Evolutionary conservation across 768 basidiomycete genomes (phyloP), one percentile per base, ranked within the genome.

Genomic region (Hygrocybe punicea): DNA sequence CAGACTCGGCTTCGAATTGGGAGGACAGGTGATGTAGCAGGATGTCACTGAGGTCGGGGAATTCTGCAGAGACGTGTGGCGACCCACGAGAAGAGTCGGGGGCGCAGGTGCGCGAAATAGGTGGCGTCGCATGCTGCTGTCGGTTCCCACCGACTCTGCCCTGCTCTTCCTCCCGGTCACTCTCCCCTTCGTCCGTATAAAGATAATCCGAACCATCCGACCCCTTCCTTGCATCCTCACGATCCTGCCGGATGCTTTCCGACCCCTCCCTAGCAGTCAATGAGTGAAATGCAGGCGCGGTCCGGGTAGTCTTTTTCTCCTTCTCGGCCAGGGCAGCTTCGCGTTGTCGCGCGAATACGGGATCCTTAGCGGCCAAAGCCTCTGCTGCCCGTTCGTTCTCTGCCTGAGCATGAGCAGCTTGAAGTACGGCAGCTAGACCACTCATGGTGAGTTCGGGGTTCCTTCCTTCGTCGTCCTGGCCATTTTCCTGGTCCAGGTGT

Each of bases 261-360:
- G 45, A 35, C 17, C 16, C 64, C 60, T 81, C 80, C 46, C 76
- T 80, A 36, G 84, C 82, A 16, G 86, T 89, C 16, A 90, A 81
- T 13, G 86, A 89, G 68, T 90, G 89, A 65, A 91, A 91, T 2
- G 88, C 84, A 48, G 89, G 87, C 0, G 88, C 86, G 2, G 81
- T 82, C 60, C 87, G 84, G 36, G 89, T 90, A 17, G 77, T 76
- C 62, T 72, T 73, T 57, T 78, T 78, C 59, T 76, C 78, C 51
- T 81, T 78, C 52, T 78, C 75, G 58, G 71, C 67, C 55, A 75
- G 69, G 29, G 71, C 73, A 61, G 77, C 73, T 59, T 79, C 77
- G 53, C 75, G 77, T 53, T 78, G 76, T 36, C 72, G 69, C 53
- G 72, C 73, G 54, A 79, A 76, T 34, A 76, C 73, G 33, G 79